Evolutionary conservation across 2,329 filamentous ascomycete genomes (phyloP), one percentile per base, ranked within the genome.

Genomic region (Claviceps maximensis): DNA sequence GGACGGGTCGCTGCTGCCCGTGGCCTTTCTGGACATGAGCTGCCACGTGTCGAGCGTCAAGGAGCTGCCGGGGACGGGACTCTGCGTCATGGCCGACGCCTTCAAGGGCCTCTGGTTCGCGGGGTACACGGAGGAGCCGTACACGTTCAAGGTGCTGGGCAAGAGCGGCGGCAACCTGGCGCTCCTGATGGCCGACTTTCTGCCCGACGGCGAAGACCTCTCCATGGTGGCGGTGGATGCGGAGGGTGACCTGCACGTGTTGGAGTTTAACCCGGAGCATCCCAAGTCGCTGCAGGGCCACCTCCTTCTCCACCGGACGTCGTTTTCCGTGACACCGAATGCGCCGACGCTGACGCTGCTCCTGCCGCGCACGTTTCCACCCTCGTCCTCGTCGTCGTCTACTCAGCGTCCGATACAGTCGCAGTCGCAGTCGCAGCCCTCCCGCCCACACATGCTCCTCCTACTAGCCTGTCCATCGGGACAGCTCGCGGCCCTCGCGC

Each of bases 11-110:
- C 77, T 97, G 51, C 75, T 97, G 1, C 93, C 93, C 0, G 91
- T 98, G 3, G 93, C 93, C 0, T 98, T 98, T 64, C 86, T 98
- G 76, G 93, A 98, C 63, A 94, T 96, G 83, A 93, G 88, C 70
- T 94, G 87, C 68, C 93, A 95, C 62, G 88, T 95, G 13, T 87
- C 83, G 2, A 82, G 85, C n/a, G 79, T 89, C 52, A 93, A 90
- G 63, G 87, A 89, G 61, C 76, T 98, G 19, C 82, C 83, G 3
- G 82, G 85, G 1, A 94, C 89, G 0, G 90, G 91, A 0, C 76
- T 98, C 65, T 89, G 87, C 62, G 75, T 95, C 12, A 83, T 96
- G 71, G 87, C 87, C 0, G 93, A 98, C 70, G 87, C 86, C 0
- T 83, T 93, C 65, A 95, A 95, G 71, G 93, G 93, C 0, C 76